A percentile compares a stretch with the other conserved stretches of the same genome.
Evolutionary conservation across 768 basidiomycete genomes (phyloP).

Genomic region (Rubroboletus pulcherrimus): DNA sequence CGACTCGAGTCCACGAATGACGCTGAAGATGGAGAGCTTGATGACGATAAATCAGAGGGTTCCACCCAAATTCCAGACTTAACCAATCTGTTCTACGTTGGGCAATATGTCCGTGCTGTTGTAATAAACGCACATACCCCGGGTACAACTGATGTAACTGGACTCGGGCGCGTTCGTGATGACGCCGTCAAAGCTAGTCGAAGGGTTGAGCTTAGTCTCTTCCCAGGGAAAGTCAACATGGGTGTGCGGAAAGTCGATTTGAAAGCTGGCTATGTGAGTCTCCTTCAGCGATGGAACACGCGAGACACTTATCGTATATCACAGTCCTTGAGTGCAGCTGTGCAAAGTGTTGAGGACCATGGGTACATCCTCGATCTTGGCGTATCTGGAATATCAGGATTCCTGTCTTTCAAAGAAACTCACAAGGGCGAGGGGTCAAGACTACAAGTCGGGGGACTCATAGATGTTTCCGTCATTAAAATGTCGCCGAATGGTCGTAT

Average conservation of each 20-base stretch:
- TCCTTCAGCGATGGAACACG: background rate
- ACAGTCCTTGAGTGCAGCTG: constrained; percentile 70
- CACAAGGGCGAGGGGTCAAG: constrained; percentile 35
- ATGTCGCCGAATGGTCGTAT: constrained; percentile 75
- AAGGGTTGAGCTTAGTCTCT: constrained; percentile 79
- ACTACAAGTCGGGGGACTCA: constrained; percentile 61
- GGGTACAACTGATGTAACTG: constrained; percentile 57
- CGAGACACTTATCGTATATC: constrained; percentile 1
- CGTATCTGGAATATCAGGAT: constrained; percentile 72
- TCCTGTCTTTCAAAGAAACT: constrained; percentile 75
- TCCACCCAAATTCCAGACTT: constrained; percentile 58
- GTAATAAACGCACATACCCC: constrained; percentile 68
- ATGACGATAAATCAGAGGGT: constrained; percentile 40
- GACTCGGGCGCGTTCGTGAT: constrained; percentile 61
- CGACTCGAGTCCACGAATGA: constrained; percentile 62
- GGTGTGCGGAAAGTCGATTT: constrained; percentile 79
- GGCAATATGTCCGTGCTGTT: constrained; percentile 80
- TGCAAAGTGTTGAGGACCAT: constrained; percentile 89
- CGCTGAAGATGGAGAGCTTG: constrained; percentile 42
- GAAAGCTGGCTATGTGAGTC: constrained; percentile 67
- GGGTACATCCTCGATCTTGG: constrained; percentile 91
- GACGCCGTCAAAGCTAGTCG: constrained; percentile 65
- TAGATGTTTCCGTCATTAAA: constrained; percentile 65
- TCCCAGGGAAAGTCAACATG: constrained; percentile 80
- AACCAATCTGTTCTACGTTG: constrained; percentile 69